Conservation (phyloP, 2,329 filamentous ascomycete species). For the Fusarium xylarioides region DNA sequence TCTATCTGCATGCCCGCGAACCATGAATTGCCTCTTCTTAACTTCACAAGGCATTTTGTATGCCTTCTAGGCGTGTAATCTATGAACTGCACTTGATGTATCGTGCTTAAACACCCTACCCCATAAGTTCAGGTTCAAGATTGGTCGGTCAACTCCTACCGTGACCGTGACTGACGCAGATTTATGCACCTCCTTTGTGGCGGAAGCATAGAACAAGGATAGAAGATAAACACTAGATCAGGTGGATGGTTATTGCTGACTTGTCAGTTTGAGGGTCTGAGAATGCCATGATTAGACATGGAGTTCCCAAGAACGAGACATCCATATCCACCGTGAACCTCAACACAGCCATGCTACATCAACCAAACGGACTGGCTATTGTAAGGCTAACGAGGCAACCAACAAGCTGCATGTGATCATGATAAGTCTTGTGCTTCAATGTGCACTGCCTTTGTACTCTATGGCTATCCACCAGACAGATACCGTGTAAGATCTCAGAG, state of each 20-base stretch:
- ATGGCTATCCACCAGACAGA: conserved; percentile 2
- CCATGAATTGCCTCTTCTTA: conserved; percentile 2
- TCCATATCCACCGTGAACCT: conserved; percentile 15
- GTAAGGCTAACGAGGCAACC: conserved; percentile 8
- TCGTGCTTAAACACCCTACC: conserved; percentile 1
- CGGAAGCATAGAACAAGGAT: conserved; percentile 6
- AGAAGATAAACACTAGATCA: background rate
- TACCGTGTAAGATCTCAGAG: background rate
- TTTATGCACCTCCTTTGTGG: conserved; percentile 12
- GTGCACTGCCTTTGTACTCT: conserved; percentile 27
- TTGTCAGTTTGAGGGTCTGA: conserved; percentile 2
- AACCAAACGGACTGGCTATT: conserved; percentile 6
- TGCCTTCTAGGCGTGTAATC: background rate
- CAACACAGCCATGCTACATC: conserved; percentile 9
- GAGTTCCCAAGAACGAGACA: conserved; percentile 5
- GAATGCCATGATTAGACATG: conserved; percentile 12
- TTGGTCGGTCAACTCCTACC: background rate
- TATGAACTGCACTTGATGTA: background rate
- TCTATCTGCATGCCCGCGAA: background rate
- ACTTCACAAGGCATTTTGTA: conserved; percentile 14
- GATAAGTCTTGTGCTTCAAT: background rate
- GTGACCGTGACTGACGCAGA: conserved; percentile 5
- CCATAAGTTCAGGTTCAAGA: background rate
- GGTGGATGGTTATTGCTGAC: background rate
- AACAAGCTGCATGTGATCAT: background rate